A percentile compares a stretch with the other conserved stretches of the same genome.
Conservation (phyloP, 176 grass and related monocot genomes). For the Aegilops bicornis region DNA sequence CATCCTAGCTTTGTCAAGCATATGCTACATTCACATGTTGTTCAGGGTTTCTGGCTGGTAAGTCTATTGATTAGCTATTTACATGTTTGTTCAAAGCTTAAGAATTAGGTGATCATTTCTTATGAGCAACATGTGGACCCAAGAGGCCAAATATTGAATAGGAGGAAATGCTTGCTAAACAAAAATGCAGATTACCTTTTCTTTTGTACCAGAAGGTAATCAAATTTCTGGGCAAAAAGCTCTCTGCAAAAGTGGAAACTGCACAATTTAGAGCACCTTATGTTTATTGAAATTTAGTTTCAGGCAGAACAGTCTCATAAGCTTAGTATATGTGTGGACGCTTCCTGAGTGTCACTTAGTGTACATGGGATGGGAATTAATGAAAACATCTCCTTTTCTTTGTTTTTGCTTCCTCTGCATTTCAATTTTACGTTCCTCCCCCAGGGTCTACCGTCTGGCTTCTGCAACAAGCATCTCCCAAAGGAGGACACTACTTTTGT, state of each 20-base stretch:
- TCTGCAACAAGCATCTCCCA: conserved; percentile 52
- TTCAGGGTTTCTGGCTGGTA: conserved; percentile 52
- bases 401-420: not conserved
- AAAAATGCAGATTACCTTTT: not conserved
- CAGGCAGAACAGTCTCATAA: not conserved
- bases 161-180: not conserved
- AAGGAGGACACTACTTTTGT: conserved; percentile 20
- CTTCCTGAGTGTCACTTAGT: not conserved
- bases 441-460: conserved; percentile 35
- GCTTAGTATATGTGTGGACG: not conserved
- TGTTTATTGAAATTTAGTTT: conserved; percentile 1
- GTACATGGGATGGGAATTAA: not conserved
- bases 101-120: not conserved
- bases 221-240: conserved; percentile 1
- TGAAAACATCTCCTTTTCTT: not conserved
- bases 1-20: conserved; percentile 37
- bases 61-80: conserved; percentile 11
- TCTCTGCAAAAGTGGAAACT: not conserved
- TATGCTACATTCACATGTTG: conserved; percentile 51
- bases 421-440: conserved; percentile 2
- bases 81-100: not conserved
- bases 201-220: not conserved
- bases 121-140: not conserved
- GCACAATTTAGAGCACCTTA: not conserved
- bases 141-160: not conserved